Evolutionary conservation across 139 green algal species (phyloP), one percentile per base, ranked within the genome.

Genomic region (Pseudopediastrum boryanum): DNA sequence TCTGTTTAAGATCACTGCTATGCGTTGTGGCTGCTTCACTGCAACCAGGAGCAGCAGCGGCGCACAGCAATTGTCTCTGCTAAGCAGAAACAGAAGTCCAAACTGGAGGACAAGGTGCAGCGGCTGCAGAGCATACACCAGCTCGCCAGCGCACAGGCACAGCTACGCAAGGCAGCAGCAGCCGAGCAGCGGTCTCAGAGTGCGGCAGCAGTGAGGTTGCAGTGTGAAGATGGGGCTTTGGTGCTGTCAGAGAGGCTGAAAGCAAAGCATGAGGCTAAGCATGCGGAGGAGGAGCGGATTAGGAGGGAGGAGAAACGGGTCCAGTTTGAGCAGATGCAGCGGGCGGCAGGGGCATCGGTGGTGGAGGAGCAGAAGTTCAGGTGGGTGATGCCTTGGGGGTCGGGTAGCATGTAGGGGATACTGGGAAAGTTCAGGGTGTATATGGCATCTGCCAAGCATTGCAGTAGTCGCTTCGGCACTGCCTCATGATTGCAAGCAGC

Each of bases 271-370:
- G 84, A 68, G 19, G 82, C 74, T 13, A 44, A 68, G 56, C 82
- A 84, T 19, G 82, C 79, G 56, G 84, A 91, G 64, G 82, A 66
- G n/a, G 79, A 82, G 27, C 76, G 87, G 2, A n/a, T 91, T 29
- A 74, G 77, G 48, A 79, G 79, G 25, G 87, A 91, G 51, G 78
- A 86, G 61, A 88, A 89, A 74, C 75, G 65, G 3, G 82, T 85
- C 9, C 79, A 76, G 9, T 89, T 89, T 76, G 84, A 91, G 73
- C 87, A 89, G 77, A 89, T 88, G 87, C 87, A 91, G 72, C 75
- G 61, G 50, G 85, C 83, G 1, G 85, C 83, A 31, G 85, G 83
- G 3, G 79, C 76, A 50, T 41, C 65, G 25, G 76, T 71, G 5
- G 51, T 82, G 1, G 76, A 82, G 61, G 73, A 43, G 9, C 63